phyloP scores from a whole-genome alignment of 768 basidiomycete genomes.

The Boletus rubescentipes region DNA sequence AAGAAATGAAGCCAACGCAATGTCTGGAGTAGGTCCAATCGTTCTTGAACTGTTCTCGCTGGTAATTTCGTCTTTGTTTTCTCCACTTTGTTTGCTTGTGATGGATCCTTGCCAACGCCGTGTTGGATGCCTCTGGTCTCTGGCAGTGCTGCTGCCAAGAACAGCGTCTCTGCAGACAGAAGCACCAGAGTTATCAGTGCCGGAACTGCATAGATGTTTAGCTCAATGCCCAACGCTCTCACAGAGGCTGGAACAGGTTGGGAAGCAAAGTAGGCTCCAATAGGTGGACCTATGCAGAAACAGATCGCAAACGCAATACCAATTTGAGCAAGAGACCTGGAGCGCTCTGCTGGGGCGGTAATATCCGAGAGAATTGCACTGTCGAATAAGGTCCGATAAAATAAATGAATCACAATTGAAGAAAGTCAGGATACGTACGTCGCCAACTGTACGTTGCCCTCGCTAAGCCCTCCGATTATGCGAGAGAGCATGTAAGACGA shows the following conservation, averaged over 20 bases:
- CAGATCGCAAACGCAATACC: slow-evolving; percentile 97
- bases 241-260: slow-evolving; percentile 66
- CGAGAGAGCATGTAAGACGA: slow-evolving; percentile 88
- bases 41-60: slow-evolving; percentile 38
- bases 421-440: slow-evolving; percentile 57
- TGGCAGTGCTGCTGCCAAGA: slow-evolving; percentile 72
- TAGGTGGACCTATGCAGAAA: slow-evolving; percentile 89
- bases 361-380: slow-evolving; percentile 95
- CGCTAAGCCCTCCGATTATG: slow-evolving; percentile 88
- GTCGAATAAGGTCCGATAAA: not conserved
- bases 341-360: slow-evolving; percentile 74
- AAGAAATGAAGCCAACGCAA: slow-evolving; percentile 75
- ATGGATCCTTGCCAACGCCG: slow-evolving; percentile 15
- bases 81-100: slow-evolving; percentile 12
- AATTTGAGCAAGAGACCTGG: slow-evolving; percentile 85
- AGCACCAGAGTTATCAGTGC: slow-evolving; percentile 80
- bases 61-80: slow-evolving; percentile 20
- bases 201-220: slow-evolving; percentile 92
- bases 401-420: not conserved
- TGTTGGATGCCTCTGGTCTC: slow-evolving; percentile 69
- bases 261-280: slow-evolving; percentile 97
- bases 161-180: slow-evolving; percentile 75
- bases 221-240: slow-evolving; percentile 53
- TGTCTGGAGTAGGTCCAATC: slow-evolving; percentile 54
- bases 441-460: slow-evolving; percentile 96